Conservation (phyloP, 352 stramenopile species). For the Achlya hypogyna region DNA sequence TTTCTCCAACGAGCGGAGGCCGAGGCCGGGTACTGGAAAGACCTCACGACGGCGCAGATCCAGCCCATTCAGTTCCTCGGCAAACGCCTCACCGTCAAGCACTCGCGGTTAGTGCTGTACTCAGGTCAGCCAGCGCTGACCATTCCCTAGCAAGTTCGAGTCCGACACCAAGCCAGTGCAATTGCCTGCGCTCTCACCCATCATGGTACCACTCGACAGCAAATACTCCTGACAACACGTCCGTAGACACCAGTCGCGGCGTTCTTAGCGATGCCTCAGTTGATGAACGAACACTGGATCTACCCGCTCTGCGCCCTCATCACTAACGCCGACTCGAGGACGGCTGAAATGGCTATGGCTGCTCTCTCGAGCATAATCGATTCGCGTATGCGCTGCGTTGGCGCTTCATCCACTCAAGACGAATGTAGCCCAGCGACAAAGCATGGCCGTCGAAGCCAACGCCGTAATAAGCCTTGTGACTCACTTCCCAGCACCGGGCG, state of each 20-base stretch:
- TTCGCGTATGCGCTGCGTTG: background rate
- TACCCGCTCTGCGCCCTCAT: constrained; percentile 48
- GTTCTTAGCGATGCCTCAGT: constrained; percentile 33
- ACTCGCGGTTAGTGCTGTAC: background rate
- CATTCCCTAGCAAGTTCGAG: background rate
- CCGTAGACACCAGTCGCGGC: constrained; percentile 26
- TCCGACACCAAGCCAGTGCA: background rate
- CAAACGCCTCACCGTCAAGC: background rate
- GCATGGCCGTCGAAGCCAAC: constrained; percentile 2
- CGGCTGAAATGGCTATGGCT: constrained; percentile 15
- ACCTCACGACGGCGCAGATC: background rate
- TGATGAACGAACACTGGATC: constrained; percentile 60
- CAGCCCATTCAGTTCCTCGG: constrained; percentile 15
- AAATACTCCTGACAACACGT: background rate
- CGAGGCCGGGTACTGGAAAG: constrained; percentile 13
- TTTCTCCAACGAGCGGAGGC: constrained; percentile 14
- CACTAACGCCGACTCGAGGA: constrained; percentile 32
- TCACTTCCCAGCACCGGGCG: background rate
- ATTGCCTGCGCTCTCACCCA: background rate
- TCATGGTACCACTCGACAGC: background rate
- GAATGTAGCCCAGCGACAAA: constrained; percentile 4
- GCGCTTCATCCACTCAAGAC: background rate
- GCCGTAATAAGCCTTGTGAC: background rate
- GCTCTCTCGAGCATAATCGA: constrained; percentile 2
- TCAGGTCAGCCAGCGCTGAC: background rate